A percentile compares a stretch with the other conserved stretches of the same genome.
These are phyloP conservation scores for Quercus dentata DNA, from an alignment of 306 rosid genomes.

Conservation along the genomic window DNA sequence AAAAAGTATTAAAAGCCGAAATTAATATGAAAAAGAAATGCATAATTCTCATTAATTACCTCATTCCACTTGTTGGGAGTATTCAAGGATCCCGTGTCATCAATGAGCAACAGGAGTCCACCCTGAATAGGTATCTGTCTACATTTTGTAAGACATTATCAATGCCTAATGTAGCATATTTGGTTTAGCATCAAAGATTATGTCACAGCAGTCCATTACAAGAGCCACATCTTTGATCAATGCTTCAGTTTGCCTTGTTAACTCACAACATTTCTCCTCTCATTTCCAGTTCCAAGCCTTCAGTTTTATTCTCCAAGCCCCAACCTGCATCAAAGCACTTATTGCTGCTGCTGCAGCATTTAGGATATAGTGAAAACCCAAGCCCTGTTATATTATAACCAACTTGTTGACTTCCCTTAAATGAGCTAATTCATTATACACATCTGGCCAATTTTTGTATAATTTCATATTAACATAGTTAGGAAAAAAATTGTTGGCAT, in stretches of 20 bases:
- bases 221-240: neutral
- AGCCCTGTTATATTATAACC: neutral
- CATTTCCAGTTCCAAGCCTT: neutral
- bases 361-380: neutral
- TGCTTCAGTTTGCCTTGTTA: neutral
- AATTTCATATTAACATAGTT: neutral
- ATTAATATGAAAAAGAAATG: neutral
- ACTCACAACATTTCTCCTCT: neutral
- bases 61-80: neutral
- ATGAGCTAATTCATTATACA: neutral
- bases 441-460: neutral
- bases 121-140: neutral
- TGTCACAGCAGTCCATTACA: neutral
- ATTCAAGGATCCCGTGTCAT: neutral
- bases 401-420: neutral
- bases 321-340: neutral
- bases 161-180: neutral
- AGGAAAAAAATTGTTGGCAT: neutral
- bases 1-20: neutral
- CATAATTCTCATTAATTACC: neutral
- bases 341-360: neutral
- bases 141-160: neutral
- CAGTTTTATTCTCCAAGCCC: constrained; percentile 1
- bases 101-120: neutral
- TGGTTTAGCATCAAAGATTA: neutral